Percentiles rank a stretch among this genome's conserved stretches.
Evolutionary conservation across 192 early-diverging fungal species (phyloP).

Genomic region (Spinellus fusiger): DNA sequence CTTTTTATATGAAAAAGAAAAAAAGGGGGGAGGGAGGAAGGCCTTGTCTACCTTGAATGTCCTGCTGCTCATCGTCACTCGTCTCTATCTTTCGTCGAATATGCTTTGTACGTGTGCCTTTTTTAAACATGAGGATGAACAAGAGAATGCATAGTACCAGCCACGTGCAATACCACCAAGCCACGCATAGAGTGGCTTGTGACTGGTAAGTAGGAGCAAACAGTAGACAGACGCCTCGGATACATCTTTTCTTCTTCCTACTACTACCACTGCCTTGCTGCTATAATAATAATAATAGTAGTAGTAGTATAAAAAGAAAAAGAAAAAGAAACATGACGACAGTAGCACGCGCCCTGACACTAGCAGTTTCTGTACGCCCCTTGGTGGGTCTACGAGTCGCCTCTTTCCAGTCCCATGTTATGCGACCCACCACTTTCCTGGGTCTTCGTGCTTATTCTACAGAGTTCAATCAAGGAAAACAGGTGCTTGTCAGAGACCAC

Average conservation of each 20-base stretch:
- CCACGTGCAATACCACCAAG: no score
- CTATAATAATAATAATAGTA: no score
- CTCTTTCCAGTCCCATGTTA: not conserved
- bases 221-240: conserved; percentile 5
- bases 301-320: no score
- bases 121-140: conserved; percentile 30
- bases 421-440: not conserved
- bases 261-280: not conserved
- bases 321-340: not conserved
- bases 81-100: conserved; percentile 30
- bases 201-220: no score
- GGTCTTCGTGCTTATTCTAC: conserved; percentile 26
- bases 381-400: not conserved
- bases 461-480: conserved; percentile 19
- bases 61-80: conserved; percentile 9
- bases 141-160: no score
- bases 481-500: conserved; percentile 28
- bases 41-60: conserved; percentile 4
- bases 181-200: no score
- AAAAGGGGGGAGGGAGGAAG: no score
- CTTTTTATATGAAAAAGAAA: no score
- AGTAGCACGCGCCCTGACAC: not conserved
- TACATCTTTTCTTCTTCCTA: not conserved
- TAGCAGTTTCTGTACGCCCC: not conserved
- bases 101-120: conserved; percentile 20